Base-by-base conservation (phyloP, 225 moss, liverwort and hornwort species). In the Bryoerythrophyllum caledonicum region DNA sequence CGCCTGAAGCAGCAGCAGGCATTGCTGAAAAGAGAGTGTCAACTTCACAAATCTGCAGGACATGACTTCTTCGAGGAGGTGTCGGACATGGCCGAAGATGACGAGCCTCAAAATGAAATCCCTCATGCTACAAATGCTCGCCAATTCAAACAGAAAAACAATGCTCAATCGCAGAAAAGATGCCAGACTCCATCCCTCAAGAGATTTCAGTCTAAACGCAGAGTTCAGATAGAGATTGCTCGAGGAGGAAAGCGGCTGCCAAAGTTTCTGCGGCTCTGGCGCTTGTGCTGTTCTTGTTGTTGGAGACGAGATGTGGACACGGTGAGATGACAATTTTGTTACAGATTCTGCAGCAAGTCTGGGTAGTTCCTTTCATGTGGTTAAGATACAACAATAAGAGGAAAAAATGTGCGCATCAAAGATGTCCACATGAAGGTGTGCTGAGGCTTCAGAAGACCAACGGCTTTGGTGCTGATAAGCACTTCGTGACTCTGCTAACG, bases 1-100 rank as follows among this genome's bases (percentile, higher is more conserved):
- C 81, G 57, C 49, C 84, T 94, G 23, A 84, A 86, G 49, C 87
- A 87, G 24, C 8, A 92, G 34, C 91, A 82, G 2, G 68, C 80
- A 37, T 79, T 74, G 62, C 13, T 91, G 28, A 76, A 60, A 70
- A 68, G 65, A 7, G 78, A 87, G 20, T 38, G 71, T 12, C 65
- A 19, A 0, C 27, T 63, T 38, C 53, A 34, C 0, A 14, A 74
- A 38, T 32, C 48, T 38, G 58, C 46, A 7, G 0, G 17, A 38
- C 13, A 5, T 0, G 67, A 79, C 38, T 59, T 79, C 7, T 74
- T 80, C 0, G 77, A 80, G 3, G 71, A 77, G 19, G 54, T 53
- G 23, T 64, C 37, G 0, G 57, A 57, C 16, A 63, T 20, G 1
- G 32, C 5, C 4, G 67, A 68, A 9, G 64, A 73, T 11, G 9